Evolutionary conservation across 192 early-diverging fungal genomes (phyloP).

Genomic region (Coemansia sp.): DNA sequence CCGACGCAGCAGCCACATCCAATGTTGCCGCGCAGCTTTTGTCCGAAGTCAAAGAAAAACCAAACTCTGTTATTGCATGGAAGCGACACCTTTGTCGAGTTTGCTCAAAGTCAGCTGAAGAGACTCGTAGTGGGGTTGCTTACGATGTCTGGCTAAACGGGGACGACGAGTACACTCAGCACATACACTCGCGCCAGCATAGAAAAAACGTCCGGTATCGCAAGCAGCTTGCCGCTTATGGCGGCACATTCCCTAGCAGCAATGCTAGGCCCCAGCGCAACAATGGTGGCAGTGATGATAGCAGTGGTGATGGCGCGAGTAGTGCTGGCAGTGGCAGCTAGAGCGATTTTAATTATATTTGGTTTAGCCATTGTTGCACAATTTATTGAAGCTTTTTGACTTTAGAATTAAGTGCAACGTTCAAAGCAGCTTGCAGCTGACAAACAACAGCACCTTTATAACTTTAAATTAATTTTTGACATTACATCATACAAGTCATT

Average conservation of each 20-base stretch:
- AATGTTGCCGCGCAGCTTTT: conserved; percentile 26
- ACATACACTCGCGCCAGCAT: conserved; percentile 65
- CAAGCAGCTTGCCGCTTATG: conserved; percentile 18
- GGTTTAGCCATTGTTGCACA: no score
- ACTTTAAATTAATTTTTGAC: no score
- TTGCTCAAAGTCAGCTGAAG: conserved; percentile 54
- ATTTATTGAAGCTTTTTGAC: no score
- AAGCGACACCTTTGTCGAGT: conserved; percentile 65
- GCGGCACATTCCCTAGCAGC: no score
- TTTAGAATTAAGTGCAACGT: no score
- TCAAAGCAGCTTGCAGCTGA: no score
- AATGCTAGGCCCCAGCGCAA: not conserved
- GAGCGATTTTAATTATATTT: no score
- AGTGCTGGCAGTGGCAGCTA: no score
- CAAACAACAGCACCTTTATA: no score
- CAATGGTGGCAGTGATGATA: not conserved
- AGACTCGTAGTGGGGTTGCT: conserved; percentile 33
- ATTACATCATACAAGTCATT: no score
- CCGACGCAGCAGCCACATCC: conserved; percentile 14
- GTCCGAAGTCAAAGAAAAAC: conserved; percentile 13
- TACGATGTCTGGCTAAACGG: conserved; percentile 63
- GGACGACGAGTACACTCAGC: conserved; percentile 69
- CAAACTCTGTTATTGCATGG: conserved; percentile 52
- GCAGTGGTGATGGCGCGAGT: no score
- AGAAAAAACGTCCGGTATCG: conserved; percentile 42